Conservation (phyloP, 2,329 filamentous ascomycete species). For the Setomelanomma holmii region DNA sequence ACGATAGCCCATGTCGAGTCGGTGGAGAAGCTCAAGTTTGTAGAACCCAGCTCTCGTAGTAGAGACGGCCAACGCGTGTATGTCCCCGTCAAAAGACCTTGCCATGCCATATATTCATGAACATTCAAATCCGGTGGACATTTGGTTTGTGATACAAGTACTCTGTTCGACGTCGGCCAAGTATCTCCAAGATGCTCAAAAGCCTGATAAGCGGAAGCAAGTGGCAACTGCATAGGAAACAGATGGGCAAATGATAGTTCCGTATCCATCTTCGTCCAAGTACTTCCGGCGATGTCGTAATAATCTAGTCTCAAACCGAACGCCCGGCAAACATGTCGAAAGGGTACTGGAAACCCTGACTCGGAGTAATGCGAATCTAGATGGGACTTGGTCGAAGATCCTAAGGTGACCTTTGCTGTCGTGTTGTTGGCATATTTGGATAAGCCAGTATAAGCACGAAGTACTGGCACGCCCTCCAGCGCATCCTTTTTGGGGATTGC, state of each 20-base stretch:
- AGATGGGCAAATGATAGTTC: constrained; percentile 56
- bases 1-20: constrained; percentile 60
- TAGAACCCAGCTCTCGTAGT: constrained; percentile 58
- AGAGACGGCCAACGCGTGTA: constrained; percentile 58
- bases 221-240: constrained; percentile 51
- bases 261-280: constrained; percentile 49
- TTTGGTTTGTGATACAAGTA: constrained; percentile 58
- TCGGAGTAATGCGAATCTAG: constrained; percentile 57
- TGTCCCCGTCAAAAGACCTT: constrained; percentile 56
- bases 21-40: constrained; percentile 66
- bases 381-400: constrained; percentile 57
- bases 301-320: constrained; percentile 58
- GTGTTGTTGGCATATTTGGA: constrained; percentile 20
- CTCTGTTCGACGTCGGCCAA: constrained; percentile 62
- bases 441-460: constrained; percentile 47
- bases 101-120: constrained; percentile 63
- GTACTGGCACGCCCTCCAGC: constrained; percentile 14
- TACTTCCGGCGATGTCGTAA: constrained; percentile 50
- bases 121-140: constrained; percentile 57
- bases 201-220: constrained; percentile 48
- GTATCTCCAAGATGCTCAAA: constrained; percentile 30
- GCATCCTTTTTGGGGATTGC: constrained; percentile 20
- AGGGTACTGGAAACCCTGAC: constrained; percentile 50
- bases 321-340: constrained; percentile 54
- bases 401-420: constrained; percentile 45